These are phyloP conservation scores for Chalaropsis thielavioides DNA, from an alignment of 2,329 filamentous ascomycete genomes.

Conservation along the genomic window DNA sequence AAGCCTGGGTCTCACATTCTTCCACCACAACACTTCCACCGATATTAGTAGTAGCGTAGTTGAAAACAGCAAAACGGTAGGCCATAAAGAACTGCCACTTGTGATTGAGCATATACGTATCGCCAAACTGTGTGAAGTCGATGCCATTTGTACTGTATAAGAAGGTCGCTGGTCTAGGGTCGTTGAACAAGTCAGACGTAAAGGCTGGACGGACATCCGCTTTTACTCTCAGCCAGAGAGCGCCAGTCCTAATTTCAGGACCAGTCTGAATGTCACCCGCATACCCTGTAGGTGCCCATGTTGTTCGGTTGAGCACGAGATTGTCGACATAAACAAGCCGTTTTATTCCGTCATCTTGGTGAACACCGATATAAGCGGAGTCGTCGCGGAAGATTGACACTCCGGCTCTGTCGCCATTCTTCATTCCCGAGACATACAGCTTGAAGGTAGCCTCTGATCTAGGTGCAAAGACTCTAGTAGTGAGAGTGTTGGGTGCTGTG, in stretches of 20 bases:
- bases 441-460: conserved; percentile 34
- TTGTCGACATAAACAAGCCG: conserved; percentile 23
- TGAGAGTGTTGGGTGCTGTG: conserved; percentile 31
- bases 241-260: conserved; percentile 20
- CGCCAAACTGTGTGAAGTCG: conserved; percentile 27
- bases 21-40: conserved; percentile 20
- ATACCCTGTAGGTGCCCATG: not conserved
- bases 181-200: conserved; percentile 3
- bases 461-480: conserved; percentile 33
- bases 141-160: conserved; percentile 32
- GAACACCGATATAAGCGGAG: conserved; percentile 38
- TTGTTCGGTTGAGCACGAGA: conserved; percentile 19
- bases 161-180: conserved; percentile 16
- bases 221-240: conserved; percentile 20
- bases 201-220: conserved; percentile 20
- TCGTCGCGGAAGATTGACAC: conserved; percentile 38
- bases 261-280: conserved; percentile 21
- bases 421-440: conserved; percentile 34
- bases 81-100: conserved; percentile 34
- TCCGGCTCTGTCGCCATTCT: conserved; percentile 36
- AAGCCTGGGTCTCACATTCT: conserved; percentile 12
- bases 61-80: conserved; percentile 36
- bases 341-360: conserved; percentile 23
- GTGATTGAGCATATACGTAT: conserved; percentile 25
- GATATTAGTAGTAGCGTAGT: conserved; percentile 30